Evolutionary conservation across 1,139 yeast species (phyloP), one percentile per base, ranked within the genome.

Genomic region (Kodamaea sp.): DNA sequence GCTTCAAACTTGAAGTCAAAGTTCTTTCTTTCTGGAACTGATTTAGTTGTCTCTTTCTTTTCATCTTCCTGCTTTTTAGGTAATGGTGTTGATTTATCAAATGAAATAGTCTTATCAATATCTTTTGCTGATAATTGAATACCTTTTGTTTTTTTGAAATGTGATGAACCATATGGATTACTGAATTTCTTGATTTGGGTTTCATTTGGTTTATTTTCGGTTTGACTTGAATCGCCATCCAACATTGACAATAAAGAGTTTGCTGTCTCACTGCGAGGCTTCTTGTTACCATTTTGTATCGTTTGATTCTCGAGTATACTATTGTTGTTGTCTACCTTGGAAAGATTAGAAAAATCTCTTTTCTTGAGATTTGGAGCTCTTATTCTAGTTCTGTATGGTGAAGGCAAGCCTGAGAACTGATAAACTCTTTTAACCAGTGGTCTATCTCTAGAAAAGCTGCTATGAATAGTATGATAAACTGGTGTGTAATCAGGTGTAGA

Each of bases 371-470:
- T 35, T 6, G 72, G 63, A 34, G 72, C 55, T 56, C 60, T 55
- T 51, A 72, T 62, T 40, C 80, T 68, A 1, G 82, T 72, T 49
- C 78, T 66, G 54, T 79, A 81, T 2, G 87, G 87, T 0, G 85
- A 77, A 4, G 87, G 86, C 30, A 80, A 62, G 1, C 79, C 78
- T 0, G 84, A 72, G 50, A 80, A 82, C 47, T 78, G 82, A 45
- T 80, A 79, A 2, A 81, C 77, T 47, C 81, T 53, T 46, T 67
- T 70, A 27, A 70, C 66, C 9, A 75, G 62, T 2, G 70, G 65
- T 34, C 62, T 46, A 31, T 49, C 52, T 32, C 45, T 46, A 38
- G 62, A 53, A 44, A 49, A 52, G 10, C 62, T 58, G 38, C 58
- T 60, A 45, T 54, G 55, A 9, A 59, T 55, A 9, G 62, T 57